Base-by-base conservation (phyloP, 371 early-diverging fungal genomes). In the Saksenaea oblongispora region DNA sequence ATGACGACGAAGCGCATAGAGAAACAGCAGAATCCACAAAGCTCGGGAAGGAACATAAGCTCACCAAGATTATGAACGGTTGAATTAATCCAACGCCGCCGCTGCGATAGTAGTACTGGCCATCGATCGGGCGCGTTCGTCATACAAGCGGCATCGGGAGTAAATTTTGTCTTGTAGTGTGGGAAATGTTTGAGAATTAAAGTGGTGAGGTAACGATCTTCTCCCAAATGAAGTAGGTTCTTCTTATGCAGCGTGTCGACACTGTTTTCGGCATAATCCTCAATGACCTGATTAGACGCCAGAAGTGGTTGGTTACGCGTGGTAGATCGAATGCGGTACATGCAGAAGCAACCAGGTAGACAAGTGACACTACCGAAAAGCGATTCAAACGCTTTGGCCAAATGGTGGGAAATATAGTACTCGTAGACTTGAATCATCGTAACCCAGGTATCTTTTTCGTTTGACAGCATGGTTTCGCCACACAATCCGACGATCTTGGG, bases 401-500 rank as follows among this genome's bases (percentile, higher is more conserved):
- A 73, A 64, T 98, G 96, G 84, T 99, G 99, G 17, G 98, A 96
- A 62, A 98, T 99, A 76, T 95, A 99, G 87, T 99, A 97, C 74
- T 96, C 96, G 75, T 95, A 97, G 15, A 99, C 98, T 74, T 99
- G 99, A 72, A 98, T 95, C 95, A 97, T 97, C 0, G 99, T 97
- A 26, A 94, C 93, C 93, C 93, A 94, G 4, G 93, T 89, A 58
- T 87, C 85, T 63, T 91, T 88, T 69, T 95, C 92, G 74, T 97
- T 96, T 13, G 91, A 88, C 55, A 96, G 79, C 64, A 82, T 79
- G 3, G 97, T 96, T 78, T 97, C 97, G 51, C 98, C 98, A 72
- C 96, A 97, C 15, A 95, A 78, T 39, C 97, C 98, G 67, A 95
- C 89, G 47, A 97, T 85, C 79, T 89, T 87, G 54, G 84, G 78